These are phyloP conservation scores for Penicillium sclerotigenum DNA, from an alignment of 2,329 filamentous ascomycete genomes.

Conservation along the genomic window DNA sequence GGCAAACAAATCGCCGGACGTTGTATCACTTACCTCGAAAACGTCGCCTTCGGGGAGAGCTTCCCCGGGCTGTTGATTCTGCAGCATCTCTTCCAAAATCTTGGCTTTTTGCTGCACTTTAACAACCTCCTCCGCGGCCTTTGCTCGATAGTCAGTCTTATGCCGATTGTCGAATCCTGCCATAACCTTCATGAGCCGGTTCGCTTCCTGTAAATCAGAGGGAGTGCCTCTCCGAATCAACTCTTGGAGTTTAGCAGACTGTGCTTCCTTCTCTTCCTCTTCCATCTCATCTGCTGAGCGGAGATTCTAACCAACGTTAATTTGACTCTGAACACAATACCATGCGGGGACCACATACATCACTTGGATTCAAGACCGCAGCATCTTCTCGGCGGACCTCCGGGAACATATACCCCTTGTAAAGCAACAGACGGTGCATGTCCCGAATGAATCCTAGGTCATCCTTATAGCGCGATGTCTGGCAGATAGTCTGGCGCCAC, in stretches of 20 bases:
- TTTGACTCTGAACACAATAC: constrained; percentile 10
- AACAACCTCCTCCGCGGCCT: constrained; percentile 90
- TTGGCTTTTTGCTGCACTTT: constrained; percentile 95
- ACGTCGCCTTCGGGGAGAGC: constrained; percentile 68
- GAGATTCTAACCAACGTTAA: constrained; percentile 64
- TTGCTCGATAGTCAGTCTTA: constrained; percentile 96
- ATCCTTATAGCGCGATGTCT: constrained; percentile 95
- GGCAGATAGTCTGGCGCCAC: constrained; percentile 97
- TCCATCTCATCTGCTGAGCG: constrained; percentile 99
- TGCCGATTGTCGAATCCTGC: constrained; percentile 91
- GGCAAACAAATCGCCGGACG: background rate
- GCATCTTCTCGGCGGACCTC: constrained; percentile 91
- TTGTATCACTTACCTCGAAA: constrained; percentile 53
- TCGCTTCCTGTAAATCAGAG: constrained; percentile 92
- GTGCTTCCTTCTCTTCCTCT: constrained; percentile 88
- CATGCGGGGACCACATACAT: constrained; percentile 60
- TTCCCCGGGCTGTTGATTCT: constrained; percentile 77
- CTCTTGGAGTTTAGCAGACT: constrained; percentile 97
- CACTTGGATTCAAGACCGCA: constrained; percentile 91
- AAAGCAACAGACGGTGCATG: constrained; percentile 92
- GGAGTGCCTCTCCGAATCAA: constrained; percentile 88
- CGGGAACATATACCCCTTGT: constrained; percentile 96
- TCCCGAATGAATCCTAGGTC: constrained; percentile 94
- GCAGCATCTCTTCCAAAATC: constrained; percentile 86
- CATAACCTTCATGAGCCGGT: constrained; percentile 98